Percentiles rank a stretch among this genome's conserved stretches.
Conservation (phyloP, 2,329 filamentous ascomycete genomes). For the Trichophyton mentagrophytes region DNA sequence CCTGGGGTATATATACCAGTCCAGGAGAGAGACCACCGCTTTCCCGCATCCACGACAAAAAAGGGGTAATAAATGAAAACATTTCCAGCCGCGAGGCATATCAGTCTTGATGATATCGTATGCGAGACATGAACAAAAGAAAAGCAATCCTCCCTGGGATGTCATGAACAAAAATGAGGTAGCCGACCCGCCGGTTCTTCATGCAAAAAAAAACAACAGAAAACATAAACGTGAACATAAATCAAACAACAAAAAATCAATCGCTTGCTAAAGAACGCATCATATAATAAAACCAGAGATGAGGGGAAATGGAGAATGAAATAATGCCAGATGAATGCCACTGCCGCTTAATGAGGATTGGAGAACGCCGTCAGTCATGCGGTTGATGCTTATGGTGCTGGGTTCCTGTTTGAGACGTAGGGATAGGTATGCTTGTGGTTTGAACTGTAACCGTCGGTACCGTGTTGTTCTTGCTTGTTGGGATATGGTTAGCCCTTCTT, state of each 20-base stretch:
- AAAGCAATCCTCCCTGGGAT: conserved; percentile 25
- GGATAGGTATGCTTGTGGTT: neutral
- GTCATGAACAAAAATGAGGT: conserved; percentile 20
- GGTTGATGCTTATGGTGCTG: conserved; percentile 23
- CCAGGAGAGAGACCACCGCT: neutral
- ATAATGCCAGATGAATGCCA: conserved; percentile 24
- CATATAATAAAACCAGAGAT: conserved; percentile 27
- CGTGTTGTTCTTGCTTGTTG: conserved; percentile 15
- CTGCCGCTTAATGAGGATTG: conserved; percentile 30
- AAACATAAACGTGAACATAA: conserved; percentile 19
- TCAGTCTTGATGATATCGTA: conserved; percentile 38
- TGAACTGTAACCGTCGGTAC: conserved; percentile 17
- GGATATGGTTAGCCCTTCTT: conserved; percentile 23
- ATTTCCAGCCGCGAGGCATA: conserved; percentile 38
- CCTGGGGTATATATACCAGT: neutral
- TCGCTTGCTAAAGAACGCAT: conserved; percentile 39
- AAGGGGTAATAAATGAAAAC: conserved; percentile 22
- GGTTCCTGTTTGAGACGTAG: neutral
- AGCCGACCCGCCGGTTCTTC: conserved; percentile 37
- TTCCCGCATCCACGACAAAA: conserved; percentile 21
- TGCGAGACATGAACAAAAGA: conserved; percentile 24
- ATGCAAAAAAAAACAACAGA: conserved; percentile 24
- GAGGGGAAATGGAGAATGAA: conserved; percentile 26
- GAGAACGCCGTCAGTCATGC: conserved; percentile 44
- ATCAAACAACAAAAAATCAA: conserved; percentile 24